Evolutionary conservation across 2,329 filamentous ascomycete species (phyloP).

Genomic region (Diplodia intermedia): DNA sequence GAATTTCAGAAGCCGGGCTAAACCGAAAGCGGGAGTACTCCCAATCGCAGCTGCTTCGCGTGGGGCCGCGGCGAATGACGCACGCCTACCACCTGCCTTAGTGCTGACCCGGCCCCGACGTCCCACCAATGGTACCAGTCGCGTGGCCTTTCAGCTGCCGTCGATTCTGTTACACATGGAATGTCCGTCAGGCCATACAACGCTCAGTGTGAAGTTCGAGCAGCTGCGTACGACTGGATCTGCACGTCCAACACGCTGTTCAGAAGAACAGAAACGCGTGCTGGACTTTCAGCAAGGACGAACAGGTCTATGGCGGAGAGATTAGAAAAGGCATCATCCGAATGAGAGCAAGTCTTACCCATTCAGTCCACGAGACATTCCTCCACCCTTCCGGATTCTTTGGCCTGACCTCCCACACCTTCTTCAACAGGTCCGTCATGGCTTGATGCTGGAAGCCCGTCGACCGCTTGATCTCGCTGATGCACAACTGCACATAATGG

Average conservation of each 20-base stretch:
- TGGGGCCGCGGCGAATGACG: background rate
- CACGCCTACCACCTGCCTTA: slow-evolving; percentile 1
- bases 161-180: background rate
- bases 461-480: slow-evolving; percentile 32
- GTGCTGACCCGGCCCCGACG: slow-evolving; percentile 9
- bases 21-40: slow-evolving; percentile 8
- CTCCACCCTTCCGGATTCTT: background rate
- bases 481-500: slow-evolving; percentile 35
- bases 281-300: slow-evolving; percentile 33
- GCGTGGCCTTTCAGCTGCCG: background rate
- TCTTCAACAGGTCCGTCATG: slow-evolving; percentile 32
- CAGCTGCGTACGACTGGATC: background rate
- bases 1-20: background rate
- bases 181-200: background rate
- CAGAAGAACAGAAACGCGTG: slow-evolving; percentile 36
- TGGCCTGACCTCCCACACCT: slow-evolving; percentile 34
- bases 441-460: slow-evolving; percentile 34
- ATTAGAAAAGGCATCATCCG: background rate
- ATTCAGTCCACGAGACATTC: slow-evolving; percentile 36
- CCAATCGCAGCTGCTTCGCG: slow-evolving; percentile 10
- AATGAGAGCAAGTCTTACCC: slow-evolving; percentile 20
- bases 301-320: slow-evolving; percentile 31
- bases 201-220: background rate
- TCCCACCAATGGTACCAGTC: background rate
- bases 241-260: background rate